Percentiles rank a stretch among this genome's conserved stretches.
Evolutionary conservation across 257 asterid species (phyloP).

Genomic region (Solanum stenotomum): DNA sequence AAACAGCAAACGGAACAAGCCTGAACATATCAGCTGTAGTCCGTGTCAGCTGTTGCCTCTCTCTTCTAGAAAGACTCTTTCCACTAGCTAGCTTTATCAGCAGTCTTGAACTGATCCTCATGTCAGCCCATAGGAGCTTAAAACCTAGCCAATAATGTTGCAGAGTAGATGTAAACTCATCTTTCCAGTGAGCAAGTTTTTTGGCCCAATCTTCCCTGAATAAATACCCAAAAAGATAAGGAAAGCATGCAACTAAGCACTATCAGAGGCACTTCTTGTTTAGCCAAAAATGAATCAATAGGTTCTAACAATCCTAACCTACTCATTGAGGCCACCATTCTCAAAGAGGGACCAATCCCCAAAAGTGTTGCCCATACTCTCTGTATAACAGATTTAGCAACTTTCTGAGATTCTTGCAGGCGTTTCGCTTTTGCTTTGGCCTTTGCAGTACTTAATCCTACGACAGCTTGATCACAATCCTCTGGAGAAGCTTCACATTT

Average conservation of each 20-base stretch:
- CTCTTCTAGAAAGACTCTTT: slow-evolving; percentile 79
- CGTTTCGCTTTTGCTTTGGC: slow-evolving; percentile 77
- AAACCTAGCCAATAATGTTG: slow-evolving; percentile 88
- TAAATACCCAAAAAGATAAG: not conserved
- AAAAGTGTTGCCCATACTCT: slow-evolving; percentile 54
- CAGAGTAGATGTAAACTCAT: slow-evolving; percentile 70
- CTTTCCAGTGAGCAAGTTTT: slow-evolving; percentile 69
- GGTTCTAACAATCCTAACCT: slow-evolving; percentile 31
- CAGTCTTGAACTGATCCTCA: slow-evolving; percentile 79
- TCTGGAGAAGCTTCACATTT: slow-evolving; percentile 83
- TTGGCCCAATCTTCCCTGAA: slow-evolving; percentile 84
- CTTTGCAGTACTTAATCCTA: slow-evolving; percentile 69
- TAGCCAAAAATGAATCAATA: not conserved
- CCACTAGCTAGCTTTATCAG: slow-evolving; percentile 78
- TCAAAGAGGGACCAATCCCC: slow-evolving; percentile 75
- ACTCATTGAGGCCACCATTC: slow-evolving; percentile 78
- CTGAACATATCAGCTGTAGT: slow-evolving; percentile 95
- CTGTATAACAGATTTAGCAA: slow-evolving; percentile 32
- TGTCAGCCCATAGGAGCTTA: slow-evolving; percentile 92
- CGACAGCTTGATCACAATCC: slow-evolving; percentile 93
- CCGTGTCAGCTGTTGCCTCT: slow-evolving; percentile 84
- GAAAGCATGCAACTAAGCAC: not conserved
- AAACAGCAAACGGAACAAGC: slow-evolving; percentile 87
- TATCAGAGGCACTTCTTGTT: not conserved
- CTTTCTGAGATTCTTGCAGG: slow-evolving; percentile 52